Evolutionary conservation across 108 stramenopile species (phyloP).

Genomic region (Skeletonema tropicum): DNA sequence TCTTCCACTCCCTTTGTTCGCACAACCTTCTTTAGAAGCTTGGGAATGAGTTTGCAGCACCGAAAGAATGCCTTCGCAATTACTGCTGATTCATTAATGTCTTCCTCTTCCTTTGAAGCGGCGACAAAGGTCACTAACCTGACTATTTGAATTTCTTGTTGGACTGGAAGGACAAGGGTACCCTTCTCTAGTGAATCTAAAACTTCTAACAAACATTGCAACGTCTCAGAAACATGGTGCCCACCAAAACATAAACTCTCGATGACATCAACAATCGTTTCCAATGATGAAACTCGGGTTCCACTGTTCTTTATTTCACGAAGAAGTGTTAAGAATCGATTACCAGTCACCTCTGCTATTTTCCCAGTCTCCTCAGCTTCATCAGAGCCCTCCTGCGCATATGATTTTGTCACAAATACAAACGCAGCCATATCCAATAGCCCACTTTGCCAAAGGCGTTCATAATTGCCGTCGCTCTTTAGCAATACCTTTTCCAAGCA

Average conservation of each 20-base stretch:
- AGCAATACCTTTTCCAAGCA: conserved; percentile 15
- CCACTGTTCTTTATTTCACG: background rate
- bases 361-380: background rate
- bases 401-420: conserved; percentile 24
- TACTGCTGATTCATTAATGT: conserved; percentile 2
- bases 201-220: conserved; percentile 6
- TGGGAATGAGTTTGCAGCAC: conserved; percentile 37
- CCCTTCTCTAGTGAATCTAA: conserved; percentile 16
- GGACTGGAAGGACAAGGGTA: background rate
- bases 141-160: conserved; percentile 23
- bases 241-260: conserved; percentile 11
- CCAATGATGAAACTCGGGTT: background rate
- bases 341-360: conserved; percentile 8
- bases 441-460: conserved; percentile 24
- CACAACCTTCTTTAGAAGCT: conserved; percentile 22
- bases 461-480: conserved; percentile 5
- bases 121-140: conserved; percentile 9
- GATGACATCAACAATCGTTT: conserved; percentile 19
- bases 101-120: background rate
- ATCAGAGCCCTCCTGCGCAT: conserved; percentile 6
- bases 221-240: conserved; percentile 7
- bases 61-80: conserved; percentile 30
- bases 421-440: conserved; percentile 22
- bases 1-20: conserved; percentile 7
- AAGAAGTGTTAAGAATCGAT: conserved; percentile 15